Percentiles rank a stretch among this genome's conserved stretches.
Evolutionary conservation across 2,329 filamentous ascomycete species (phyloP).

Genomic region (Hypoxylon sp.): DNA sequence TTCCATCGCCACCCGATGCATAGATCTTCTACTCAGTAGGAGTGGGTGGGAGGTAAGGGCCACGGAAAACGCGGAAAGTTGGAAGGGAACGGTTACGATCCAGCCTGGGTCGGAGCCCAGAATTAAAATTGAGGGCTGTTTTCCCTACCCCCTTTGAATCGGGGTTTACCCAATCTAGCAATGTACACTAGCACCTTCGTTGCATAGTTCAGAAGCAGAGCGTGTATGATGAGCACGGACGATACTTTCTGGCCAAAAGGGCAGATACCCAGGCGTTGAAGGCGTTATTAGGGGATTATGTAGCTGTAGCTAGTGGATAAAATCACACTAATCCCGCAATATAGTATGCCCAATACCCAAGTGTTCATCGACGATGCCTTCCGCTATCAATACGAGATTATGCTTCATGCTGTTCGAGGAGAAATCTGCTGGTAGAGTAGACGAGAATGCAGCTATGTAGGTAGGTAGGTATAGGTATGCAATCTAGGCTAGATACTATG

Average conservation of each 20-base stretch:
- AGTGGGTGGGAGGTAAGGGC: not conserved
- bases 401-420: not conserved
- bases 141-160: not conserved
- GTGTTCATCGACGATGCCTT: not conserved
- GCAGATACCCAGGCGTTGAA: constrained; percentile 46
- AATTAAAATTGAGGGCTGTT: not conserved
- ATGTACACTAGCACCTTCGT: constrained; percentile 20
- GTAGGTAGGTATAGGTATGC: not conserved
- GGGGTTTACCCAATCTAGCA: constrained; percentile 6
- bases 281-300: constrained; percentile 29
- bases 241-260: constrained; percentile 37
- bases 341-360: not conserved
- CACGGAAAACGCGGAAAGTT: not conserved
- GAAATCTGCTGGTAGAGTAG: not conserved
- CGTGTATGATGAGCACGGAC: constrained; percentile 29
- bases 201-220: constrained; percentile 15
- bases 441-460: not conserved
- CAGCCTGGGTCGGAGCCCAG: not conserved
- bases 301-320: constrained; percentile 6
- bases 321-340: constrained; percentile 1
- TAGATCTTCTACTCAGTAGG: not conserved
- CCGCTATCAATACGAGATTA: not conserved
- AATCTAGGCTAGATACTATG: constrained; percentile 18
- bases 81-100: not conserved
- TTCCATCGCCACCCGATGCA: not conserved